Evolutionary conservation across 768 basidiomycete genomes (phyloP).

Genomic region (Mycena kentingensis): DNA sequence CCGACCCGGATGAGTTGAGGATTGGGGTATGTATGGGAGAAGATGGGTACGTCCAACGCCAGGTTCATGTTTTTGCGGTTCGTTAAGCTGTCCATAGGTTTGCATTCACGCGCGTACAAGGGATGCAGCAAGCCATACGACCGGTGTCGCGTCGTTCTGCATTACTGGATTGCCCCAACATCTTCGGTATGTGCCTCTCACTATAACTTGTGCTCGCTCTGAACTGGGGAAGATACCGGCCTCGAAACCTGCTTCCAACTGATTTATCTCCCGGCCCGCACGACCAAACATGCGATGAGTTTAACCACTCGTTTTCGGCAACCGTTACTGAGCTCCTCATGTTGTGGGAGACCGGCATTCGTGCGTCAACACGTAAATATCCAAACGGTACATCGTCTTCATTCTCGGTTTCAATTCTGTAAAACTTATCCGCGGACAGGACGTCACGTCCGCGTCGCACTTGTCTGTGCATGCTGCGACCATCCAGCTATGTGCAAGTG

Average conservation of each 20-base stretch:
- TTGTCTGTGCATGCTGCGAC: conserved; percentile 31
- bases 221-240: not conserved
- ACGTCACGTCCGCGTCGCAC: too few relatives aligned
- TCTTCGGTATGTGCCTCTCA: not conserved
- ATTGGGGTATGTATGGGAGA: conserved; percentile 2
- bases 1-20: not conserved
- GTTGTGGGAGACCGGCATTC: conserved; percentile 1
- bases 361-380: conserved; percentile 1
- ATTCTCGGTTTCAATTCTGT: too few relatives aligned
- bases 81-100: not conserved
- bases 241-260: not conserved
- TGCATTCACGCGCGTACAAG: not conserved
- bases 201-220: not conserved
- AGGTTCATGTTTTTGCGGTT: not conserved
- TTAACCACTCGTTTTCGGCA: not conserved
- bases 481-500: conserved; percentile 36
- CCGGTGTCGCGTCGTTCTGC: not conserved
- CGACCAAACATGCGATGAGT: not conserved
- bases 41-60: not conserved
- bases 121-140: not conserved
- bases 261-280: not conserved
- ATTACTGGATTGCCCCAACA: conserved; percentile 1
- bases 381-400: conserved; percentile 10
- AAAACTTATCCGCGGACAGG: too few relatives aligned
- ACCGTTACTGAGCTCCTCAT: not conserved